Conservation (phyloP, 2,329 filamentous ascomycete species). For the Dactylonectria estremocensis region DNA sequence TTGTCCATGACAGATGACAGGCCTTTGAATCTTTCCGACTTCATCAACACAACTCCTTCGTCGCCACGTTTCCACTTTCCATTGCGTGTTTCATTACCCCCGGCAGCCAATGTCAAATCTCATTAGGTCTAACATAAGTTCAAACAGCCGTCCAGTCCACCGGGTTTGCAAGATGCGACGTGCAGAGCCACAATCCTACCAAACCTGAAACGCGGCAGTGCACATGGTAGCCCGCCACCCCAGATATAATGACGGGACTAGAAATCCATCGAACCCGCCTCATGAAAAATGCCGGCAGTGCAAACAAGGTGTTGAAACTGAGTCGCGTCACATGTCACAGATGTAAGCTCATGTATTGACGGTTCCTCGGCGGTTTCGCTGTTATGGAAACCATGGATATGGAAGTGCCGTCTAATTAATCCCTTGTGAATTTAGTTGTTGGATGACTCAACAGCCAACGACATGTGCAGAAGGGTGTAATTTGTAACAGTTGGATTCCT, state of each 20-base stretch:
- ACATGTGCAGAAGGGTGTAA: background rate
- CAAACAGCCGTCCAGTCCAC: background rate
- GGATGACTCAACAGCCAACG: background rate
- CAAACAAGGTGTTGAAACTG: slow-evolving; percentile 2
- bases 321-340: slow-evolving; percentile 5
- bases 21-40: background rate
- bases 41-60: too few relatives aligned
- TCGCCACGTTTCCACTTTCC: background rate
- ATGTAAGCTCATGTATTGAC: background rate
- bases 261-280: background rate
- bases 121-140: background rate
- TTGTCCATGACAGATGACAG: background rate
- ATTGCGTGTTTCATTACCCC: background rate
- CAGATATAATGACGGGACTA: slow-evolving; percentile 12
- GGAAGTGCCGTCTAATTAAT: background rate
- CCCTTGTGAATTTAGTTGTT: background rate
- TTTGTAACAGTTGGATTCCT: background rate
- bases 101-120: background rate
- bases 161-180: background rate
- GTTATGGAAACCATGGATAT: background rate
- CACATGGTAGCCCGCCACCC: slow-evolving; percentile 9
- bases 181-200: slow-evolving; percentile 23
- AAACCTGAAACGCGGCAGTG: slow-evolving; percentile 29
- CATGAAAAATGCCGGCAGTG: slow-evolving; percentile 10
- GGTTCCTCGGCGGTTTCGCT: background rate